Evolutionary conservation across 2,329 filamentous ascomycete species (phyloP).

Genomic region (Colletotrichum lini): DNA sequence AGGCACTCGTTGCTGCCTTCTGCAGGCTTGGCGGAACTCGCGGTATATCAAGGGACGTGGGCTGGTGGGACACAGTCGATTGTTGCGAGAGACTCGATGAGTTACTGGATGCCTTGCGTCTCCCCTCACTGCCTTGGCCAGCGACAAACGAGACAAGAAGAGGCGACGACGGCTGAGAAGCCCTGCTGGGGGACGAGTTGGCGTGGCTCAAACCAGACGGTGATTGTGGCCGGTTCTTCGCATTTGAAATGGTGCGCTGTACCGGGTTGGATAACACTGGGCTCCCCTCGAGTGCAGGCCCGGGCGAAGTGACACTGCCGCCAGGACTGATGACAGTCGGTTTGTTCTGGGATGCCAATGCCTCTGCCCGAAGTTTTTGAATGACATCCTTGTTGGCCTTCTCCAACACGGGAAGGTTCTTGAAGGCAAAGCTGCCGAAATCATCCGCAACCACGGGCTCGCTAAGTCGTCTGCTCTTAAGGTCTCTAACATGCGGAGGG

Average conservation of each 20-base stretch:
- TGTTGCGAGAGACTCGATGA: conserved; percentile 88
- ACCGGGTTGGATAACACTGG: conserved; percentile 85
- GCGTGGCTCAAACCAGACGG: conserved; percentile 85
- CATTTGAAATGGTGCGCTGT: conserved; percentile 86
- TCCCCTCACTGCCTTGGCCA: conserved; percentile 80
- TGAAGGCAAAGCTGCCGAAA: conserved; percentile 97
- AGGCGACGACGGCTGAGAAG: conserved; percentile 78
- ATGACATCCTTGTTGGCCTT: conserved; percentile 99
- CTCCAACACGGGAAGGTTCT: conserved; percentile 95
- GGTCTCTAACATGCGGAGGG: conserved; percentile 93
- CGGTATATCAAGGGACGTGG: conserved; percentile 80
- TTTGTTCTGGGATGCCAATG: conserved; percentile 78
- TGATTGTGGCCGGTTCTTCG: conserved; percentile 88
- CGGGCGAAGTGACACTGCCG: conserved; percentile 68
- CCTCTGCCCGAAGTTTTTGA: conserved; percentile 93
- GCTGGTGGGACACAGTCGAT: conserved; percentile 77
- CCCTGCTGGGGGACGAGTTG: conserved; percentile 89
- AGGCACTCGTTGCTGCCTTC: conserved; percentile 68
- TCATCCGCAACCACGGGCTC: conserved; percentile 92
- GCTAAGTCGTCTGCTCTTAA: conserved; percentile 88
- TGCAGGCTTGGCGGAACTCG: conserved; percentile 73
- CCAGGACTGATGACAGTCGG: conserved; percentile 61
- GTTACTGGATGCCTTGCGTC: conserved; percentile 92
- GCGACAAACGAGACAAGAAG: conserved; percentile 97
- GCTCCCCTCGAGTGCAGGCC: conserved; percentile 84